Evolutionary conservation across 1,139 yeast genomes (phyloP).

Genomic region (Arxiozyma bovina): DNA sequence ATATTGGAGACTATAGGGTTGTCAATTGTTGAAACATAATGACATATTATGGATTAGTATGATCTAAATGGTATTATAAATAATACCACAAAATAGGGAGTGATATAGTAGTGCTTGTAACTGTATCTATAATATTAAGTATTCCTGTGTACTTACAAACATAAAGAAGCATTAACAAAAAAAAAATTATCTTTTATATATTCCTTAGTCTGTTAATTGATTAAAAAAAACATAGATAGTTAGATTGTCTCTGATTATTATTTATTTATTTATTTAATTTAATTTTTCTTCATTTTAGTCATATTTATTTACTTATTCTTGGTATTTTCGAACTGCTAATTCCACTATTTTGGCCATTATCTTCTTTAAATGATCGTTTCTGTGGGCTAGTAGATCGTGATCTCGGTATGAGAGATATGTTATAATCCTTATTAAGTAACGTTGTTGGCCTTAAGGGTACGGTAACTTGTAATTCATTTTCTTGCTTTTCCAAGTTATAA

Average conservation of each 20-base stretch:
- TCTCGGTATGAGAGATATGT: neutral
- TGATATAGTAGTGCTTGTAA: neutral
- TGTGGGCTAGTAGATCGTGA: conserved; percentile 3
- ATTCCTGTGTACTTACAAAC: too few species aligned
- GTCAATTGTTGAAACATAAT: conserved; percentile 27
- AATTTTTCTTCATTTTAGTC: too few species aligned
- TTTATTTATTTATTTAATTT: neutral
- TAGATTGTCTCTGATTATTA: neutral
- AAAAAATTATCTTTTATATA: neutral
- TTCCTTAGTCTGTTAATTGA: neutral
- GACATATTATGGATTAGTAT: too few species aligned
- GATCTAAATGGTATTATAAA: neutral
- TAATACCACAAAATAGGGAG: conserved; percentile 2
- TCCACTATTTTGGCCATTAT: neutral
- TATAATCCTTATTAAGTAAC: neutral
- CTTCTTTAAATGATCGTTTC: neutral
- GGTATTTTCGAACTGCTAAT: conserved; percentile 6
- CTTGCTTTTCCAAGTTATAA: neutral
- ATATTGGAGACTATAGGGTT: conserved; percentile 32
- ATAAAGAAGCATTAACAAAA: too few species aligned
- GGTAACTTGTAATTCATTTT: neutral
- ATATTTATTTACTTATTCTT: conserved; percentile 1
- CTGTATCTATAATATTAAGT: neutral
- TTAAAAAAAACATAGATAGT: neutral
- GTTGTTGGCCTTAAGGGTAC: neutral